phyloP scores from a whole-genome alignment of 1,284 basidiomycete genomes.

The Exobasidium cylindrosporum region DNA sequence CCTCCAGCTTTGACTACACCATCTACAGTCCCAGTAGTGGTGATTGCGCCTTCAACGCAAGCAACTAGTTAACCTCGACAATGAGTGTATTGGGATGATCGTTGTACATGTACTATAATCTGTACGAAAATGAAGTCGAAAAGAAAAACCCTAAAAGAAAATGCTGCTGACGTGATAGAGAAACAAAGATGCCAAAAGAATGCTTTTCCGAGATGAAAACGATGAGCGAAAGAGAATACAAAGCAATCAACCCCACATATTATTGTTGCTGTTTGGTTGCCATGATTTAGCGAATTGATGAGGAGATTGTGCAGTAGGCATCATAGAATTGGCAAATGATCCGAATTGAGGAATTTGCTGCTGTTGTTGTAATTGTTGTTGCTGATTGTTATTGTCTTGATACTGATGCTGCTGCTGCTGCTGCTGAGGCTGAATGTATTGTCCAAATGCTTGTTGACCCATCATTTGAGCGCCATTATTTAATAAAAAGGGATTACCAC shows the following conservation, averaged over 20 bases:
- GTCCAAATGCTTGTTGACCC: conserved; percentile 8
- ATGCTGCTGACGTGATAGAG: too few species aligned
- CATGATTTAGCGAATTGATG: not conserved
- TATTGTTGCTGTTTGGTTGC: not conserved
- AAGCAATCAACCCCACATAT: not conserved
- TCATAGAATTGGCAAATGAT: not conserved
- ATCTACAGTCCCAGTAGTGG: too few species aligned
- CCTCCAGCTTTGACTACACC: not conserved
- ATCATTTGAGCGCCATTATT: conserved; percentile 8
- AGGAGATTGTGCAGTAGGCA: not conserved
- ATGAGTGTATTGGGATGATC: too few species aligned
- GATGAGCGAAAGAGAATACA: too few species aligned
- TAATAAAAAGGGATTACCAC: not conserved
- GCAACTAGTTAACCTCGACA: too few species aligned
- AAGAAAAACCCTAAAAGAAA: too few species aligned
- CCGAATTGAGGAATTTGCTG: not conserved
- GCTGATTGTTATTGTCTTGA: not conserved
- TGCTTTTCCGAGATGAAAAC: too few species aligned
- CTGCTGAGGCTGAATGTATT: not conserved
- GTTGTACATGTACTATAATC: too few species aligned
- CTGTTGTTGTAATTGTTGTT: too few species aligned
- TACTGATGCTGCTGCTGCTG: conserved; percentile 11
- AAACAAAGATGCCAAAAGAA: too few species aligned
- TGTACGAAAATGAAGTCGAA: too few species aligned
- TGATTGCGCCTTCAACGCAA: too few species aligned